Conservation (phyloP, 1,139 yeast genomes). For the Candida sp. region DNA sequence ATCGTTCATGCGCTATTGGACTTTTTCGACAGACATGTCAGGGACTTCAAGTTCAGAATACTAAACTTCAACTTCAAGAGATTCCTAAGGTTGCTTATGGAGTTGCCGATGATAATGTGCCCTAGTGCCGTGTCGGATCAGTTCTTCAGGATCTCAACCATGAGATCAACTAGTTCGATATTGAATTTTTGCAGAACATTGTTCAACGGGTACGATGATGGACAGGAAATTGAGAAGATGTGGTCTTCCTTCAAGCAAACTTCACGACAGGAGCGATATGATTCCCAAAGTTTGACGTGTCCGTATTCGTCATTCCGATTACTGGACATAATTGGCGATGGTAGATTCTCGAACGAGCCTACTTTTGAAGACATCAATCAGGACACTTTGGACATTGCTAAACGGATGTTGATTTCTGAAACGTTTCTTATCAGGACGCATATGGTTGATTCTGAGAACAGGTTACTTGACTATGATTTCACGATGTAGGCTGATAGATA, state of each 20-base stretch:
- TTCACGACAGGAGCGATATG: background rate
- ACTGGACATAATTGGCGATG: background rate
- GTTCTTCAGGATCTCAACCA: slow-evolving; percentile 17
- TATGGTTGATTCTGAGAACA: background rate
- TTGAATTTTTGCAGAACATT: slow-evolving; percentile 18
- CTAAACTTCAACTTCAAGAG: slow-evolving; percentile 9
- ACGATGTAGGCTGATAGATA: background rate
- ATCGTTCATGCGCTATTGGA: slow-evolving; percentile 26
- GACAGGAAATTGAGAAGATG: slow-evolving; percentile 8
- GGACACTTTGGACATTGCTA: slow-evolving; percentile 1
- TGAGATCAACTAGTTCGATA: slow-evolving; percentile 18
- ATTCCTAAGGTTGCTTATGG: slow-evolving; percentile 4
- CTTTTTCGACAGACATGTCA: slow-evolving; percentile 22
- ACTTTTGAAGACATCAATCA: background rate
- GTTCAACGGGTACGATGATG: slow-evolving; percentile 42
- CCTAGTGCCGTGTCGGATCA: background rate
- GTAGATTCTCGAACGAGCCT: background rate
- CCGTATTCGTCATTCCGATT: background rate
- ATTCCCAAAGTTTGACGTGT: background rate
- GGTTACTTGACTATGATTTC: slow-evolving; percentile 4
- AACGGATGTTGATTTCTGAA: slow-evolving; percentile 2
- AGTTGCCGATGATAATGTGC: background rate
- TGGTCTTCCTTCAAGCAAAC: background rate
- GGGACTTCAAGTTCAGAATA: slow-evolving; percentile 21
- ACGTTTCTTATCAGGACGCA: background rate